A percentile compares a stretch with the other conserved stretches of the same genome.
Evolutionary conservation across 2,329 filamentous ascomycete genomes (phyloP).

Genomic region (Botrytis aclada): DNA sequence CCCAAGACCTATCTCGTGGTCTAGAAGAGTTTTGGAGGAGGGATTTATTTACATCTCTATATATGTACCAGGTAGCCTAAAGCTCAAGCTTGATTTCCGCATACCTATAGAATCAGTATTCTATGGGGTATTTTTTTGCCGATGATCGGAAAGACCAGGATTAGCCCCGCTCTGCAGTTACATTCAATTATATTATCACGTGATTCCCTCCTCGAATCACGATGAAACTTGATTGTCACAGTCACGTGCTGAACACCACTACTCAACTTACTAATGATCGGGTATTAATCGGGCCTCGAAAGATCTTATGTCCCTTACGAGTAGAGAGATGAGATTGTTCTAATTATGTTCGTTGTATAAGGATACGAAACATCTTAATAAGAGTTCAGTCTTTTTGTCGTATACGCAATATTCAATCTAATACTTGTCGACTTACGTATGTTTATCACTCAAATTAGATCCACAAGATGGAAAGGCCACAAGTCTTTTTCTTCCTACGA

Average conservation of each 20-base stretch:
- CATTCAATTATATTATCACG: background rate
- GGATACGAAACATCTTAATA: background rate
- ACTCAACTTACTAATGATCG: background rate
- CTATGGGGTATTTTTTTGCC: background rate
- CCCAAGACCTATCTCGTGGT: background rate
- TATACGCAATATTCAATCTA: background rate
- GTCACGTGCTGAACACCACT: background rate
- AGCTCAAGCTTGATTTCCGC: background rate
- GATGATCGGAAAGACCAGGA: background rate
- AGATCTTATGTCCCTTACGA: background rate
- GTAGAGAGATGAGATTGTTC: background rate
- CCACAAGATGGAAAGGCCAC: background rate
- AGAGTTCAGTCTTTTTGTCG: background rate
- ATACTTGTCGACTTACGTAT: background rate
- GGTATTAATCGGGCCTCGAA: background rate
- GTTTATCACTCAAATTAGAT: background rate
- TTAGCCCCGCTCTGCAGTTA: conserved; percentile 3
- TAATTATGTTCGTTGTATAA: background rate
- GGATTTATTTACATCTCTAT: background rate
- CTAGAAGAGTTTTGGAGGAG: background rate
- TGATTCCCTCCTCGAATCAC: no score
- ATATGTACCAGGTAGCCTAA: background rate
- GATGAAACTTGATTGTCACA: background rate
- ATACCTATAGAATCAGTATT: background rate
- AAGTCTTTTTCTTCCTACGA: background rate